phyloP scores from a whole-genome alignment of 2,329 filamentous ascomycete species.

The Fusarium burgessii region DNA sequence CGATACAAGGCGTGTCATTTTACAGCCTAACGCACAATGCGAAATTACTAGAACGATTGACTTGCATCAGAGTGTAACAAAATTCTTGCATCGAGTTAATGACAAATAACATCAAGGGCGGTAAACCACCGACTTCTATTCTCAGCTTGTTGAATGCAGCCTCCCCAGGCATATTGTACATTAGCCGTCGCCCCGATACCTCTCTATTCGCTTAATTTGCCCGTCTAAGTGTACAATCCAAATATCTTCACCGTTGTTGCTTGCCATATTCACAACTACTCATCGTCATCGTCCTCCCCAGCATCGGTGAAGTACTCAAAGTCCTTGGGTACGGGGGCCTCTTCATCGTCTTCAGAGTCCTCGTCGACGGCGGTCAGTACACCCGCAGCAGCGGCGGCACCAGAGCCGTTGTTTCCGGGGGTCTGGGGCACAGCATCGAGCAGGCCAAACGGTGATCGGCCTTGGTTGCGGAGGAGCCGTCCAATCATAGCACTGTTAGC shows the following conservation, averaged over 20 bases:
- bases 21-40: background rate
- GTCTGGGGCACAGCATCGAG: slow-evolving; percentile 46
- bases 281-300: slow-evolving; percentile 61
- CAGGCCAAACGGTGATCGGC: slow-evolving; percentile 50
- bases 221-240: slow-evolving; percentile 45
- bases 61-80: background rate
- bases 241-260: slow-evolving; percentile 3
- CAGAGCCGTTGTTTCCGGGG: slow-evolving; percentile 57
- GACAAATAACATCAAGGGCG: background rate
- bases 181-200: slow-evolving; percentile 12
- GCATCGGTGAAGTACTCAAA: slow-evolving; percentile 84
- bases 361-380: slow-evolving; percentile 91
- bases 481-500: slow-evolving; percentile 53
- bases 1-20: background rate
- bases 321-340: slow-evolving; percentile 75
- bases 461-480: slow-evolving; percentile 57
- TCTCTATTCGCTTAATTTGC: slow-evolving; percentile 31
- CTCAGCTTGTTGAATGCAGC: slow-evolving; percentile 32
- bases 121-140: slow-evolving; percentile 29
- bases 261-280: slow-evolving; percentile 26
- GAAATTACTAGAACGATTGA: background rate
- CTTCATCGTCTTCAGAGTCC: slow-evolving; percentile 78
- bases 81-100: background rate
- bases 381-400: slow-evolving; percentile 79
- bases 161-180: slow-evolving; percentile 39